phyloP scores from a whole-genome alignment of 345 rosid genomes.

The Firmiana major region DNA sequence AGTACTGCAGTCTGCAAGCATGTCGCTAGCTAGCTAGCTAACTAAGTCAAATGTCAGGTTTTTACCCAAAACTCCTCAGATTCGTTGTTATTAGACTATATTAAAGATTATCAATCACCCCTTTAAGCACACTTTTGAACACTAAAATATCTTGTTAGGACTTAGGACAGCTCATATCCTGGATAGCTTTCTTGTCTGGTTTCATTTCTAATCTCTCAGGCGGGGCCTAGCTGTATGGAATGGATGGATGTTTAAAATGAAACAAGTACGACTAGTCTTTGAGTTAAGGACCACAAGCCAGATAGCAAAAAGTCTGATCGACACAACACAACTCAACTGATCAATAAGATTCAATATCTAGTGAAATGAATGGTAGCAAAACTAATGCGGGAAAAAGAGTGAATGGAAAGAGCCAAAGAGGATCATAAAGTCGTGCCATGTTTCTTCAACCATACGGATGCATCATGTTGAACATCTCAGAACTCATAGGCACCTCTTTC shows the following conservation, averaged over 20 bases:
- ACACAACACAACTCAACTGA: too few relatives aligned
- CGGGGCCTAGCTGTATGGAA: conserved; percentile 5
- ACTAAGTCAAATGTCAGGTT: not conserved
- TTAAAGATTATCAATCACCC: not conserved
- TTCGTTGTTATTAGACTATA: not conserved
- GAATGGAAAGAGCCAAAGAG: not conserved
- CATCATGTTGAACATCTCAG: too few relatives aligned
- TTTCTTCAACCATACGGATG: too few relatives aligned
- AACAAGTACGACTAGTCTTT: not conserved
- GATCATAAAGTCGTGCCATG: not conserved
- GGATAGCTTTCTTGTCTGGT: not conserved
- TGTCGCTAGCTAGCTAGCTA: too few relatives aligned
- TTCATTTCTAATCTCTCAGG: not conserved
- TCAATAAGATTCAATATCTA: too few relatives aligned
- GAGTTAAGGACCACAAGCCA: not conserved
- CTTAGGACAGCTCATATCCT: not conserved
- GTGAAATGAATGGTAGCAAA: too few relatives aligned
- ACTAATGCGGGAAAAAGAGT: not conserved
- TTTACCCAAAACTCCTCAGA: not conserved
- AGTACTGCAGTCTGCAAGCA: too few relatives aligned
- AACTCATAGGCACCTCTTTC: too few relatives aligned
- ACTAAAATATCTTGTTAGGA: not conserved
- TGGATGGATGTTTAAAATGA: not conserved
- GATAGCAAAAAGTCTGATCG: too few relatives aligned
- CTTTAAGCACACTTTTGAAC: conserved; percentile 12